Conservation (phyloP, 2,329 filamentous ascomycete species). For the Fusarium oligoseptatum region DNA sequence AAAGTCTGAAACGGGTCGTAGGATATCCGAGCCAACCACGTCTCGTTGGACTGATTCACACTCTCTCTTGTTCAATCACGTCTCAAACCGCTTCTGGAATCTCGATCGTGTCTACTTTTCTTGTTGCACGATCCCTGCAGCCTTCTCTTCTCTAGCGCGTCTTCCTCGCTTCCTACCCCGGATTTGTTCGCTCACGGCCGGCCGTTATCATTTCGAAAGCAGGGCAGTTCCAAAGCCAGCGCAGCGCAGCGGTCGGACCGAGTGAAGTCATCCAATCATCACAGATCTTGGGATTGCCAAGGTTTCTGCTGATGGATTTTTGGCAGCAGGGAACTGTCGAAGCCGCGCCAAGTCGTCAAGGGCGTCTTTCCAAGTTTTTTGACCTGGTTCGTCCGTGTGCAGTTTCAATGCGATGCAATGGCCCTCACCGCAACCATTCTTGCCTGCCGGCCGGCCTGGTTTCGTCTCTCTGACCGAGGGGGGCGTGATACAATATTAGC, state of each 20-base stretch:
- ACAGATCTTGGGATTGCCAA: constrained; percentile 15
- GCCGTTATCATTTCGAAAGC: constrained; percentile 15
- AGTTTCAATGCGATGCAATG: not conserved
- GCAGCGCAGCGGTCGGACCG: constrained; percentile 17
- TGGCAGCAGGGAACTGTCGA: constrained; percentile 36
- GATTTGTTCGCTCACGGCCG: constrained; percentile 27
- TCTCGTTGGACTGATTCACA: constrained; percentile 15
- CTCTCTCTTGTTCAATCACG: not conserved
- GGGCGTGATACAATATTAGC: constrained; percentile 17
- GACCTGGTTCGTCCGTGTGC: constrained; percentile 13
- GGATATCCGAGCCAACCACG: constrained; percentile 34
- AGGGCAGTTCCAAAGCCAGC: not conserved
- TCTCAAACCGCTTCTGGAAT: constrained; percentile 12
- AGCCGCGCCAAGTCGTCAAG: constrained; percentile 26
- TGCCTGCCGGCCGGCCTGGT: constrained; percentile 3
- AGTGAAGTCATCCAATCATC: constrained; percentile 49
- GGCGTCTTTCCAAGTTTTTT: constrained; percentile 3
- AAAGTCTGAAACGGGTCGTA: constrained; percentile 21
- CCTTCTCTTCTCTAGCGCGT: constrained; percentile 8
- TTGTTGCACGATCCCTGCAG: constrained; percentile 35
- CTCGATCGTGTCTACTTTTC: constrained; percentile 34
- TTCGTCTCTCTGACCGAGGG: constrained; percentile 18
- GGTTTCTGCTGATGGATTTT: constrained; percentile 35
- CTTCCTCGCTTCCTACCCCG: constrained; percentile 24
- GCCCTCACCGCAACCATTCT: constrained; percentile 14